These are phyloP conservation scores for Entomortierella parvispora DNA, from an alignment of 192 early-diverging fungal species.

Conservation along the genomic window DNA sequence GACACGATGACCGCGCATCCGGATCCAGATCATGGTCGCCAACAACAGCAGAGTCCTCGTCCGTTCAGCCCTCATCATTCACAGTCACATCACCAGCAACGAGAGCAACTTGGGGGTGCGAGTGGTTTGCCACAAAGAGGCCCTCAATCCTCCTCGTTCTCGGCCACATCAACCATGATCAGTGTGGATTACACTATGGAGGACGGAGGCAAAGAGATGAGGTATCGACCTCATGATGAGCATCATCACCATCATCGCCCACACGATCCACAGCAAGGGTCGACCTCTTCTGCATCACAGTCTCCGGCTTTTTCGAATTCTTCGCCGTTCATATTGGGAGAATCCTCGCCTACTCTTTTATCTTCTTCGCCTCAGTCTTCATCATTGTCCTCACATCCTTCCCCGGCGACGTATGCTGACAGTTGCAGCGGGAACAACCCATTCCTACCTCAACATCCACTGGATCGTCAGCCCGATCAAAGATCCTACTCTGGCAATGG, in stretches of 20 bases:
- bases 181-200: constrained; percentile 29
- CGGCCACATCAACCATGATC: constrained; percentile 44
- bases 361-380: background rate
- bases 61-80: background rate
- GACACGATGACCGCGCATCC: background rate
- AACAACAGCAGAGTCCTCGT: background rate
- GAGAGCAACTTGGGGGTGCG: too few species aligned
- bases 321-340: background rate
- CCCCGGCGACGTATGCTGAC: background rate
- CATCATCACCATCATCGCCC: background rate
- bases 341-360: background rate
- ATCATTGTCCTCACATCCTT: background rate
- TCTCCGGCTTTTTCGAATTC: background rate
- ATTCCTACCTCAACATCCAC: background rate
- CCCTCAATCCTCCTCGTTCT: constrained; percentile 28
- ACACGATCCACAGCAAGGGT: background rate
- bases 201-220: constrained; percentile 25
- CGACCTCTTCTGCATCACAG: constrained; percentile 1
- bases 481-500: too few species aligned
- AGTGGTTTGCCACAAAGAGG: too few species aligned
- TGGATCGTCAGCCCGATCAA: too few species aligned
- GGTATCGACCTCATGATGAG: constrained; percentile 20
- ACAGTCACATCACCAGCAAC: background rate
- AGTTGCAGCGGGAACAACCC: background rate
- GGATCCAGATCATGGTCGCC: too few species aligned